Base-by-base conservation (phyloP, 495 filamentous ascomycete species). In the Thermothielavioides terrestris region DNA sequence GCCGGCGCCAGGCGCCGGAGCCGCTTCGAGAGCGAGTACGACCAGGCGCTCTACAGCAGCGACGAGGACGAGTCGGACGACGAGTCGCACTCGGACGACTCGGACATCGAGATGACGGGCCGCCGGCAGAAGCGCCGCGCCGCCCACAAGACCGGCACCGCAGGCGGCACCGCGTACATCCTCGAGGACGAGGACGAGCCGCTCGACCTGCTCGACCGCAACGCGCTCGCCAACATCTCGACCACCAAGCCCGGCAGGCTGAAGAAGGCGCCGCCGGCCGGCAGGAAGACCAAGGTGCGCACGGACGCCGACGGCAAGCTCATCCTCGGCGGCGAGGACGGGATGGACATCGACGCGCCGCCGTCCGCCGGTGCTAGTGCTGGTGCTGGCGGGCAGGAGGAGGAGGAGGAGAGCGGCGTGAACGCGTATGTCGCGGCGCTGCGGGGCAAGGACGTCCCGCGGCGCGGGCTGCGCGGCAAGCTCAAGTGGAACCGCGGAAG, bases 351-450 rank as follows among this genome's bases (percentile, higher is more conserved):
- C 30, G 85, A 85, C 58, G 67, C 68, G 4, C n/a, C n/a, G n/a
- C n/a, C n/a, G n/a, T n/a, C n/a, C n/a, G 63, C 69, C 6, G 62
- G 59, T n/a, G 62, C 58, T 12, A 72, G 57, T 18, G 71, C 12
- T 9, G 42, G 27, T n/a, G n/a, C n/a, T n/a, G n/a, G n/a, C n/a
- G n/a, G n/a, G n/a, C n/a, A n/a, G n/a, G n/a, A n/a, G n/a, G n/a
- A n/a, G 3, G 42, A 68, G 47, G 68, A 67, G 40, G 81, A 79
- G 52, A 77, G 70, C 21, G 85, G 88, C 14, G 82, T 97, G 17
- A 86, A 87, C 56, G 92, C 92, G 26, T 98, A 97, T 65, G 87
- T 98, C 12, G 81, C 85, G 31, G 94, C 94, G 18, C 82, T 98
- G 30, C 83, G 80, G 52, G 86, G 94, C 42, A 83, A 84, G 50